Conservation (phyloP, 805 yeast genomes). For the Cyberlindnera galapagoensis region DNA sequence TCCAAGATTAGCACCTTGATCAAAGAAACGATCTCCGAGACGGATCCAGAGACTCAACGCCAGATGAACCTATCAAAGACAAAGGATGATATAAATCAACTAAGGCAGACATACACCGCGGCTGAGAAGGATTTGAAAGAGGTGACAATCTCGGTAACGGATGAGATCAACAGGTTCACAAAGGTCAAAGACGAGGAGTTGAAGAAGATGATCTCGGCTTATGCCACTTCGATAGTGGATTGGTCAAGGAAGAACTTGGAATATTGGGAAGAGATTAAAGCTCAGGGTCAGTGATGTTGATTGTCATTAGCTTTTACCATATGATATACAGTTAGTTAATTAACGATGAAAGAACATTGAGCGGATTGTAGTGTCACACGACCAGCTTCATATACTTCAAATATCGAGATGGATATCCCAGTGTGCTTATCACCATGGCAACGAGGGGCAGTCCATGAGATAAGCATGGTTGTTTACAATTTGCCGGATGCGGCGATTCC, state of each 20-base stretch:
- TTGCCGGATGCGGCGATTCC: constrained; percentile 2
- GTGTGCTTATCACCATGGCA: no score
- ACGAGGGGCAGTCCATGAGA: no score
- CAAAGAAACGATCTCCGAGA: constrained; percentile 54
- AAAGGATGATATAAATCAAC: constrained; percentile 37
- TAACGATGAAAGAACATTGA: no score
- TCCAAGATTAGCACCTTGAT: constrained; percentile 42
- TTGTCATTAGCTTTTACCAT: no score
- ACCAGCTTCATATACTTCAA: no score
- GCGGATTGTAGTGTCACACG: no score
- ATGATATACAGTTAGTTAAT: no score
- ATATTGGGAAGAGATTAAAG: constrained; percentile 57
- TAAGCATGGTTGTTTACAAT: constrained; percentile 1
- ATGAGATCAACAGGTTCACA: constrained; percentile 40
- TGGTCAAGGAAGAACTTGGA: constrained; percentile 68
- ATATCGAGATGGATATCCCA: no score
- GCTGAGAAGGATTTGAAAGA: constrained; percentile 47
- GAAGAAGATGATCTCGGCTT: constrained; percentile 43
- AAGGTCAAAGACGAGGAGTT: constrained; percentile 43
- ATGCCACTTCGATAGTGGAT: constrained; percentile 47
- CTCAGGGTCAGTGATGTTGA: no score
- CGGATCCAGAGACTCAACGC: constrained; percentile 59
- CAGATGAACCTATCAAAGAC: constrained; percentile 42
- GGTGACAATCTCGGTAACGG: constrained; percentile 37
- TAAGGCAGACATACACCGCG: constrained; percentile 44